Base-by-base conservation (phyloP, 1,139 yeast genomes). In the Yamadazyma membranifaciens region DNA sequence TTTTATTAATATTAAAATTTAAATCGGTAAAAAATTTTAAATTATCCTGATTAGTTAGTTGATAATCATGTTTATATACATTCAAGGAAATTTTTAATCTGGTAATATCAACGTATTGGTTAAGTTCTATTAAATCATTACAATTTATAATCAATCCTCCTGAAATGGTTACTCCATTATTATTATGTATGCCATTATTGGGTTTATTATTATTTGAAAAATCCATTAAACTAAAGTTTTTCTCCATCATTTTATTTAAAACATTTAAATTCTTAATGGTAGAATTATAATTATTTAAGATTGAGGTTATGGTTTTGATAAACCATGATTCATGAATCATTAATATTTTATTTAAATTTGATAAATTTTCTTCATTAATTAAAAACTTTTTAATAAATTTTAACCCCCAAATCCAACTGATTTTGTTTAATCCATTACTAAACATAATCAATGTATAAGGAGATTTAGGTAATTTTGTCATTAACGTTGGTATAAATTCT, bases 301-400 rank as follows among this genome's bases (percentile, higher is more conserved):
- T 77, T 44, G 87, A 92, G 15, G 87, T 77, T 29, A 89, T 75
- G 0, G 96, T 84, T 51, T 89, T 80, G 13, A 88, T 78, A 65
- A 92, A 79, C 92, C 96, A 89, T 40, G 87, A 84, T 54, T 91
- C 97, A 60, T 92, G 98, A 4, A 92, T 96, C 31, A 91, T 76
- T 49, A 84, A 85, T 3, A 88, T 69, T 52, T 80, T 83, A 30
- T 55, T 47, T 31, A 66, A 69, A 44, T 77, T 76, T 44, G 77
- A 75, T 20, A 51, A 37, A 40, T 75, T 50, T 13, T 47, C 36
- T 31, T 55, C 52, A 42, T 57, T 69, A 11, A 74, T 73, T n/a
- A 91, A 81, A 35, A 92, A 74, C 51, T 76, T 65, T 49, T 85
- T 78, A 52, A 87, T 78, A 46, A 91, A 81, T 54, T 81, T 83